Evolutionary conservation across 129 eudicot species (phyloP), one percentile per base, ranked within the genome.

Genomic region (Glebionis coronaria): DNA sequence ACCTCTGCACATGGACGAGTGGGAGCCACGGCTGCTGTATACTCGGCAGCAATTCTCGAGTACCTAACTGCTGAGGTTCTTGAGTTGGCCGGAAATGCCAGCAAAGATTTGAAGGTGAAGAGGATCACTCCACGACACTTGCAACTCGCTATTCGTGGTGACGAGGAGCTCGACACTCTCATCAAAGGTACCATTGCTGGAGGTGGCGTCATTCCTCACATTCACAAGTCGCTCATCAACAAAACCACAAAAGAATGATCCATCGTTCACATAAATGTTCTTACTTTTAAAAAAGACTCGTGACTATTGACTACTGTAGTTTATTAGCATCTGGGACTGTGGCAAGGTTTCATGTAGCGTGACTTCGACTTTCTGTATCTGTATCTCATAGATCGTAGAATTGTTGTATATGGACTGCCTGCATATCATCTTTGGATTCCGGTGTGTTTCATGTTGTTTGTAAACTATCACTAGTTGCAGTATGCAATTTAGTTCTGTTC

Each of bases 161-260:
- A 84, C 27, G 95, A 83, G 63, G 88, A 83, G 49, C 95, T 84
- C 21, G 90, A 87, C 56, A 83, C 95, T 21, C 87, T 87, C 70
- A 87, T 87, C 79, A 87, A 87, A 68, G 87, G 87, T 10, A 82
- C 91, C 68, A 85, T 82, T 77, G 96, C 96, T n/a, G 96, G 94
- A 40, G 96, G 96, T 64, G 96, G 96, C 71, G 96, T 89, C 28
- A 89, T 89, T 31, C 96, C 96, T 73, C 96, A 89, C 74, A 89
- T 89, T 52, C 96, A 89, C 90, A 89, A 89, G 51, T 89, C 96
- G 44, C 94, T 89, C 71, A 89, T 89, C 73, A 86, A 89, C 86
- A 89, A 89, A 75, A 81, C 94, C 74, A 73, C 88, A 59, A 89
- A 89, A 76, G 96, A 89, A 40, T 89, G 73, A 61, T 50, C 42